Conservation (phyloP, 495 filamentous ascomycete genomes). For the Sabuloglossum arenarium region DNA sequence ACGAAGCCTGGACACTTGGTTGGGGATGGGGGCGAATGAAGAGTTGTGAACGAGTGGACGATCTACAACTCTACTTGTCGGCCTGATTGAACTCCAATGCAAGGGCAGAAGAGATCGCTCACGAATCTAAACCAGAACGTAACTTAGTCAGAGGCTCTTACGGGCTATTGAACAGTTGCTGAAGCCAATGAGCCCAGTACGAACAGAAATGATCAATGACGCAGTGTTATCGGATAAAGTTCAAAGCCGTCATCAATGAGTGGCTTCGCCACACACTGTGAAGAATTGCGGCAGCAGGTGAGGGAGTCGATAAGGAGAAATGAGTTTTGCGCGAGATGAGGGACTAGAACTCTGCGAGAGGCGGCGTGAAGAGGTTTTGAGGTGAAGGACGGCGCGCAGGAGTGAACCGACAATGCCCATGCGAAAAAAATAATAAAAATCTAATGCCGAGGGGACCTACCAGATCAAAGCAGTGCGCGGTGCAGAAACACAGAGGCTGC, state of each 20-base stretch:
- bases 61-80: neutral
- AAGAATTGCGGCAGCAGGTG: neutral
- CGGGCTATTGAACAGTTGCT: neutral
- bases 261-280: neutral
- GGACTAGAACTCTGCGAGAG: neutral
- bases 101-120: slow-evolving; percentile 3
- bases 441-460: neutral
- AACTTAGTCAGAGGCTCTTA: neutral
- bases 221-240: neutral
- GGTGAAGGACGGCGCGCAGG: neutral
- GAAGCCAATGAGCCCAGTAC: neutral
- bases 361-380: neutral
- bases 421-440: slow-evolving; percentile 1
- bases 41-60: slow-evolving; percentile 1
- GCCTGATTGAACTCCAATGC: slow-evolving; percentile 2
- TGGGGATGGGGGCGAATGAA: neutral
- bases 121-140: neutral
- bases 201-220: neutral
- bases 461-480: slow-evolving; percentile 2
- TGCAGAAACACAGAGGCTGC: neutral
- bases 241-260: neutral
- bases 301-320: neutral
- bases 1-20: neutral
- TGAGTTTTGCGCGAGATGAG: neutral
- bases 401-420: neutral